These are phyloP conservation scores for Arabidopsis thaliana DNA, from an alignment of 345 rosid genomes.

Conservation along the genomic window DNA sequence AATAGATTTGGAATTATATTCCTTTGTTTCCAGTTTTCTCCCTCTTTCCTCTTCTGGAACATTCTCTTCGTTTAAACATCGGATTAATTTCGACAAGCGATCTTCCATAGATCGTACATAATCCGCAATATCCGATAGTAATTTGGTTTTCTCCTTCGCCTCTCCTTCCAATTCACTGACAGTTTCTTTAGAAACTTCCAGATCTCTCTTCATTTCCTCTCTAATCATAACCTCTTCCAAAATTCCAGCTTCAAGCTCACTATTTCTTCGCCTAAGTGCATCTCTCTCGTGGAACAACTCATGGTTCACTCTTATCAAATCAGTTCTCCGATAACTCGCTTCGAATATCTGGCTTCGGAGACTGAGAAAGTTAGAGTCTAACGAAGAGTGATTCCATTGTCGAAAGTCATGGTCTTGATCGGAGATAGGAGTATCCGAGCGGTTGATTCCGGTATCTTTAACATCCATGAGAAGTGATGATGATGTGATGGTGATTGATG, in stretches of 20 bases:
- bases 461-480: constrained; percentile 53
- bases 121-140: constrained; percentile 40
- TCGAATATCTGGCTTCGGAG: constrained; percentile 56
- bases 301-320: constrained; percentile 37
- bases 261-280: constrained; percentile 40
- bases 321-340: constrained; percentile 29
- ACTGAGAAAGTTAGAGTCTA: constrained; percentile 46
- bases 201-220: constrained; percentile 49
- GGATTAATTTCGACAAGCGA: constrained; percentile 46
- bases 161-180: constrained; percentile 52
- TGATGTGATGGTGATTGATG: constrained; percentile 6
- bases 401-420: constrained; percentile 46
- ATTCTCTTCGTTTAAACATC: constrained; percentile 50
- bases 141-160: constrained; percentile 40
- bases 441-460: constrained; percentile 28
- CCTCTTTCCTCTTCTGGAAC: constrained; percentile 19
- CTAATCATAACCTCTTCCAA: constrained; percentile 41
- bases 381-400: constrained; percentile 37
- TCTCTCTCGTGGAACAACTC: constrained; percentile 56
- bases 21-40: constrained; percentile 39
- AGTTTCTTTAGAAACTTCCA: constrained; percentile 47
- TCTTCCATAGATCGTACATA: constrained; percentile 49
- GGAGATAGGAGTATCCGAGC: constrained; percentile 36
- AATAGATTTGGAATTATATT: constrained; percentile 32
- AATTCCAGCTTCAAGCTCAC: constrained; percentile 32